Conservation (phyloP, 306 rosid genomes). For the Trichosanthes truncata region DNA sequence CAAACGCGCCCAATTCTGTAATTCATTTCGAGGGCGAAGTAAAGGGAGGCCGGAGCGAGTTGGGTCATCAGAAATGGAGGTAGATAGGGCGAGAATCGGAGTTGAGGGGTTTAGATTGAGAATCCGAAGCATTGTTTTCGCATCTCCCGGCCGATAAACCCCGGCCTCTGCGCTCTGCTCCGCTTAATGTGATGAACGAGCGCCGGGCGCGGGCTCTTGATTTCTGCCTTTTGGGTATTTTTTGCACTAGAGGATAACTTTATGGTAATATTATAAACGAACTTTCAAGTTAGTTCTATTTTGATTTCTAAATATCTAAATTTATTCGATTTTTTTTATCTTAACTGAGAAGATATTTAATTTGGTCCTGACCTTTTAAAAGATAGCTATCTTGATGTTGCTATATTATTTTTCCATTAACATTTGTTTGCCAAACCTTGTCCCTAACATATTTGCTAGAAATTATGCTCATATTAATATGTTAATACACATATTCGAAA, state of each 20-base stretch:
- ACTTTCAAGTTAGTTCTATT: no score
- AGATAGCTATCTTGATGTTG: no score
- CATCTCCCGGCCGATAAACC: constrained; percentile 2
- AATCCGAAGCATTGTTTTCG: constrained; percentile 40
- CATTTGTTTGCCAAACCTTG: no score
- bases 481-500: no score
- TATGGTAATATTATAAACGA: not conserved
- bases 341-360: no score
- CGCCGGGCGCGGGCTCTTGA: not conserved
- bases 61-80: constrained; percentile 6
- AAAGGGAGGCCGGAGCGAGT: constrained; percentile 16
- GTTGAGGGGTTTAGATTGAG: constrained; percentile 45
- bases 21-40: constrained; percentile 11
- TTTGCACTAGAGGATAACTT: not conserved
- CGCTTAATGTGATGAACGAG: not conserved
- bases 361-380: no score
- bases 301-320: no score
- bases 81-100: constrained; percentile 12
- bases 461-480: no score
- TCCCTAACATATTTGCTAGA: no score
- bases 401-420: no score
- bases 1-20: constrained; percentile 32
- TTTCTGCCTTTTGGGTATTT: not conserved
- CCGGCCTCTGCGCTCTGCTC: not conserved
- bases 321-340: no score